Evolutionary conservation across 2,329 filamentous ascomycete species (phyloP).

Genomic region (Rhytidhysteron rufulum): DNA sequence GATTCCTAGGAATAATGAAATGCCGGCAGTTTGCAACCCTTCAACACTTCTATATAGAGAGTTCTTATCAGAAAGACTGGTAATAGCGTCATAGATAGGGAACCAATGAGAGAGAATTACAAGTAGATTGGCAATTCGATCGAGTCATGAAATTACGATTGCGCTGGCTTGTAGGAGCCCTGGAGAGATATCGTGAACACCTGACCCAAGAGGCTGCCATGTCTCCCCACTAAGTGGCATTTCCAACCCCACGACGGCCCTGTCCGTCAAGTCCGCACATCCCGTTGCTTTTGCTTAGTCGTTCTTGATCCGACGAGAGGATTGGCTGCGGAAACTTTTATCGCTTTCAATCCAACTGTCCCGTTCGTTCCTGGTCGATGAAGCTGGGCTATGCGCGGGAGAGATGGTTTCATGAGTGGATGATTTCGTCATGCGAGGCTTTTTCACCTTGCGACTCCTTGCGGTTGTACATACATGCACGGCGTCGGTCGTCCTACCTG

Average conservation of each 20-base stretch:
- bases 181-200: slow-evolving; percentile 3
- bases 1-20: too few relatives aligned
- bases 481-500: slow-evolving; percentile 1
- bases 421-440: slow-evolving; percentile 12
- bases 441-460: slow-evolving; percentile 8
- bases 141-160: not conserved
- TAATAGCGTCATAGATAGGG: slow-evolving; percentile 1
- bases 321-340: not conserved
- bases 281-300: slow-evolving; percentile 7
- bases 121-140: slow-evolving; percentile 7
- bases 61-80: not conserved
- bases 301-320: slow-evolving; percentile 1
- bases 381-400: slow-evolving; percentile 1
- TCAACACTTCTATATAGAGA: too few relatives aligned
- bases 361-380: slow-evolving; percentile 2
- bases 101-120: slow-evolving; percentile 1
- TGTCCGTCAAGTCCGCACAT: too few relatives aligned
- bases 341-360: too few relatives aligned
- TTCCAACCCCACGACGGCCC: too few relatives aligned
- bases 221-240: not conserved
- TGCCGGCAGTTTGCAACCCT: too few relatives aligned
- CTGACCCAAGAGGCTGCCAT: not conserved
- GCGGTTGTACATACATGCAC: too few relatives aligned
- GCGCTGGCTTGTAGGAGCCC: not conserved
- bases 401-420: slow-evolving; percentile 5